Conservation (phyloP, 306 rosid species). For the peach (Prunus persica) region DNA sequence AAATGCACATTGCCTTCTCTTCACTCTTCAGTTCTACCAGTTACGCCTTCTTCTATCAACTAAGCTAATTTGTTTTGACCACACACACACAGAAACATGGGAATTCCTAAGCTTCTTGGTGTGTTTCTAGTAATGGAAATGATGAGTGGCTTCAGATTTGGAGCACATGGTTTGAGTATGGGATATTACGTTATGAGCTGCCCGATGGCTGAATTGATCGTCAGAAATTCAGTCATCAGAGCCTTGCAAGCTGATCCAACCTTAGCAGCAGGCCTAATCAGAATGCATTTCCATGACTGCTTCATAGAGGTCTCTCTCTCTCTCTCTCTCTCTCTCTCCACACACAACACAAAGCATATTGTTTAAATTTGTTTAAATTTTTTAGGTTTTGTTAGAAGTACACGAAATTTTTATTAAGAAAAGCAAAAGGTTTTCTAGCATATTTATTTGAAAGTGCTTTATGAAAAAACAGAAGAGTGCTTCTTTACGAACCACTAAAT, state of each 20-base stretch:
- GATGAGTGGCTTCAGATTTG: constrained; percentile 28
- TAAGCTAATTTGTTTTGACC: background rate
- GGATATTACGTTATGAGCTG: constrained; percentile 52
- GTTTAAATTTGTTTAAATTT: no score
- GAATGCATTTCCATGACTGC: constrained; percentile 92
- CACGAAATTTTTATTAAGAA: no score
- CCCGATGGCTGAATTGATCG: constrained; percentile 49
- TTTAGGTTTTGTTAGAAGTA: no score
- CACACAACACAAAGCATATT: background rate
- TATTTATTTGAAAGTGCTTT: no score
- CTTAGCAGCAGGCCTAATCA: constrained; percentile 61
- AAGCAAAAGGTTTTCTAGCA: no score
- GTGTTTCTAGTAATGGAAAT: constrained; percentile 30
- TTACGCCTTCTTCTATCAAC: background rate
- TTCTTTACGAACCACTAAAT: no score
- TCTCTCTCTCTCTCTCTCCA: background rate
- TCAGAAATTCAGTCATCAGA: constrained; percentile 39
- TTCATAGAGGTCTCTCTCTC: constrained; percentile 52
- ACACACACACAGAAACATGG: background rate
- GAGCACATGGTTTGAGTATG: constrained; percentile 50
- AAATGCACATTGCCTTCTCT: background rate
- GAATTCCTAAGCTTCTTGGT: background rate
- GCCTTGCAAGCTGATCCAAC: constrained; percentile 64
- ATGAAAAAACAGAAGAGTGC: no score
- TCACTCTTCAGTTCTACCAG: background rate